Conservation (phyloP, 306 rosid species). For the Cucurbita argyrosperma region DNA sequence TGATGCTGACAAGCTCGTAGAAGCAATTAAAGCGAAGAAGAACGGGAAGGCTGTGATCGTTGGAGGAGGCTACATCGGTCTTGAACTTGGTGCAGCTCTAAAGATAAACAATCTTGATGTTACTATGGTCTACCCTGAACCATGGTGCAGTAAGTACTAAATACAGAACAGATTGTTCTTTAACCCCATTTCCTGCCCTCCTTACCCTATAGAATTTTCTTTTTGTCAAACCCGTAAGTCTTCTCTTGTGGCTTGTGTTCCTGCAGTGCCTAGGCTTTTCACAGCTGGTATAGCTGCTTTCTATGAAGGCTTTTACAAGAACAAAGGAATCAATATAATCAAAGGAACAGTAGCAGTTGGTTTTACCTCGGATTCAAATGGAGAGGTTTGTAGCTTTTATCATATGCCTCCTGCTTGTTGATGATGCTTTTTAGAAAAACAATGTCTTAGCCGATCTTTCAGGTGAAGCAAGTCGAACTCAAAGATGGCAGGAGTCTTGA, state of each 20-base stretch:
- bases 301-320: conserved; percentile 71
- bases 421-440: background rate
- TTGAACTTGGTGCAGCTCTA: conserved; percentile 83
- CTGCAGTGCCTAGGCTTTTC: conserved; percentile 95
- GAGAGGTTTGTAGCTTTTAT: conserved; percentile 47
- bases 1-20: conserved; percentile 71
- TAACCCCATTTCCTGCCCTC: background rate
- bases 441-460: conserved; percentile 4
- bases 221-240: background rate
- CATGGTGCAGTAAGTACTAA: conserved; percentile 94
- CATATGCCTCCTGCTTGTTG: background rate
- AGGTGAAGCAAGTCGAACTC: conserved; percentile 90
- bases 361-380: conserved; percentile 50
- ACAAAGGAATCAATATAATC: conserved; percentile 66
- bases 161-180: background rate
- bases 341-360: conserved; percentile 92
- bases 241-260: conserved; percentile 9
- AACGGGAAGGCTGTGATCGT: conserved; percentile 82
- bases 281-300: conserved; percentile 72
- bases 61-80: conserved; percentile 96
- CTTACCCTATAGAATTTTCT: background rate
- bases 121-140: conserved; percentile 93
- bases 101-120: conserved; percentile 61
- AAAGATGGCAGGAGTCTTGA: conserved; percentile 82
- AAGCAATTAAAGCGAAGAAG: conserved; percentile 61